Base-by-base conservation (phyloP, 192 early-diverging fungal species). In the Chytriomyces sp. region DNA sequence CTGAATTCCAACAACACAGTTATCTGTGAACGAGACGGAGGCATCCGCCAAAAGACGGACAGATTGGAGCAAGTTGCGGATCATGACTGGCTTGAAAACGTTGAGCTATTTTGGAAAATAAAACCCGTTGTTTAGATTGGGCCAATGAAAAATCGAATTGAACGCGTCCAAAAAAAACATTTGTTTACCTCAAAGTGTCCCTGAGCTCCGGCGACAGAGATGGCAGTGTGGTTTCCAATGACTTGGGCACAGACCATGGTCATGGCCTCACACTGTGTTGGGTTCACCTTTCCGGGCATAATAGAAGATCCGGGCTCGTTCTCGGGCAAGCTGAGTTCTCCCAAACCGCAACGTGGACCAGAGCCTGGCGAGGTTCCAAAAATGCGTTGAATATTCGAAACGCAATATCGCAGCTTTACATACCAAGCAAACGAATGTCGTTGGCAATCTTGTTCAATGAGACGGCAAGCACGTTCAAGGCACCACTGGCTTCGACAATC, bases 211-310 rank as follows among this genome's bases (percentile, higher is more conserved):
- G 94, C 94, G 79, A 98, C 81, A 26, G 94, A 89, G 69, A 99
- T 91, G 43, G 97, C 90, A 48, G 93, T 93, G 87, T 98, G 90
- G 92, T 99, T 99, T 80, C 98, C 98, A 89, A 99, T 97, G 59
- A 99, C 95, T 81, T 98, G 97, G 45, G 96, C 92, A 83, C 96
- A 97, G 48, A 98, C 94, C 97, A 99, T 99, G 28, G 97, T 99
- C 91, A 99, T 91, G 67, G 98, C 96, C 85, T 99, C 97, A 87
- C 94, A 97, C 86, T 99, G 98, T 18, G 98, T 99, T 59, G 98
- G 98, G 86, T 99, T 99, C 69, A 99, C 95, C 91, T 99, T 98
- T 67, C 97, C 97, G 50, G 96, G 96, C 97, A 99, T 98, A 80
- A 99, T 99, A 43, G 97, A 98, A 64, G 94, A 96, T 70, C 98